Evolutionary conservation across 2,329 filamentous ascomycete species (phyloP), one percentile per base, ranked within the genome.

Genomic region (Neofusicoccum parvum): DNA sequence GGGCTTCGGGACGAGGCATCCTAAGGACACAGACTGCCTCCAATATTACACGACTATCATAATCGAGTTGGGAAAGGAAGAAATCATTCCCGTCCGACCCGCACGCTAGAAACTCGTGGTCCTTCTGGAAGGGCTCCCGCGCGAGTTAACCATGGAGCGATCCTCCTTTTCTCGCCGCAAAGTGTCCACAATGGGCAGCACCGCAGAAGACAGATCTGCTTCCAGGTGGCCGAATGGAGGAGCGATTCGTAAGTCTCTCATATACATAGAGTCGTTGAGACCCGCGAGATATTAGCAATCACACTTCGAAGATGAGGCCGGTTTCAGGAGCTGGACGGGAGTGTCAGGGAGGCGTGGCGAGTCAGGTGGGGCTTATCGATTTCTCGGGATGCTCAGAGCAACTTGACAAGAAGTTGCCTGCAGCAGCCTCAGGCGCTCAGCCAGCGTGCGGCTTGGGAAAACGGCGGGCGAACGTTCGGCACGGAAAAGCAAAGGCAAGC

Each of bases 31-130:
- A 48, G 56, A 60, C 56, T 7, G 27, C 56, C 6, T 37, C 41
- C 32, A 60, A 60, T 60, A 60, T 60, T 48, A 48, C 56, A 46
- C 43, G 56, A 37, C 56, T 60, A 60, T 60, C 56, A 60, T 23
- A 60, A 60, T 60, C 56, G 45, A 60, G n/a, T 48, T 48, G 43
- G 54, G 56, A 39, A 60, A 59, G 41, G 56, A 60, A 60, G 41
- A 32, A 60, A 15, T 48, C 56, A 45, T 45, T 60, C 56, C 56
- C 56, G 54, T 11, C 39, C 39, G 39, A 58, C 54, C 54, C 23
- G 41, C 56, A 12, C 56, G 56, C 56, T 60, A 60, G 56, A 60
- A 59, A 48, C n/a, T 37, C 43, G 27, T 37, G 7, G 56, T 37
- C n/a, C 43, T 60, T 60, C 56, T 60, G 56, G 56, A 60, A 60